phyloP scores from a whole-genome alignment of 257 asterid species.

The Solanum neorickii region DNA sequence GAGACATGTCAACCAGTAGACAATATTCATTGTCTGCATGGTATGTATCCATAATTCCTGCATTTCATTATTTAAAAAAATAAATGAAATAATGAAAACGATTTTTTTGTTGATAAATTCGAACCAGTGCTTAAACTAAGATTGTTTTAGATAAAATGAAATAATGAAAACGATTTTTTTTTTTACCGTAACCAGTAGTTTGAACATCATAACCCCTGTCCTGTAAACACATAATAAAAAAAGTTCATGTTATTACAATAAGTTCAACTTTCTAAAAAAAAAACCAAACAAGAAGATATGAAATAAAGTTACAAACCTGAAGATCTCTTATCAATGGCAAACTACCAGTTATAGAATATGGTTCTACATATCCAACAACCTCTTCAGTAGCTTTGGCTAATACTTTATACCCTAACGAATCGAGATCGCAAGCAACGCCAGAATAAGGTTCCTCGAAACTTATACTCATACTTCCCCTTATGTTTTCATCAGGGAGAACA shows the following conservation, averaged over 20 bases:
- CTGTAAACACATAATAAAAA: conserved; percentile 19
- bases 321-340: conserved; percentile 85
- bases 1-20: conserved; percentile 81
- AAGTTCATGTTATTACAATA: not conserved
- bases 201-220: conserved; percentile 93
- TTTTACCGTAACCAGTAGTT: conserved; percentile 76
- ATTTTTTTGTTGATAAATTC: too few relatives aligned
- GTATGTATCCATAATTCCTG: conserved; percentile 94
- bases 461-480: conserved; percentile 63
- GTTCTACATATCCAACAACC: conserved; percentile 79
- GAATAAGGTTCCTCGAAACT: conserved; percentile 58
- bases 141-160: too few relatives aligned
- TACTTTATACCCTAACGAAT: conserved; percentile 72
- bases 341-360: conserved; percentile 89
- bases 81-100: too few relatives aligned
- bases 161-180: too few relatives aligned
- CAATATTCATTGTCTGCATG: conserved; percentile 94
- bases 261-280: not conserved
- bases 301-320: conserved; percentile 34
- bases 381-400: conserved; percentile 87
- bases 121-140: too few relatives aligned
- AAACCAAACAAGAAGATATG: not conserved
- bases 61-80: not conserved
- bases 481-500: conserved; percentile 77
- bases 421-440: conserved; percentile 88